These are phyloP conservation scores for Candida sonorensis DNA, from an alignment of 805 yeast genomes.

Conservation along the genomic window DNA sequence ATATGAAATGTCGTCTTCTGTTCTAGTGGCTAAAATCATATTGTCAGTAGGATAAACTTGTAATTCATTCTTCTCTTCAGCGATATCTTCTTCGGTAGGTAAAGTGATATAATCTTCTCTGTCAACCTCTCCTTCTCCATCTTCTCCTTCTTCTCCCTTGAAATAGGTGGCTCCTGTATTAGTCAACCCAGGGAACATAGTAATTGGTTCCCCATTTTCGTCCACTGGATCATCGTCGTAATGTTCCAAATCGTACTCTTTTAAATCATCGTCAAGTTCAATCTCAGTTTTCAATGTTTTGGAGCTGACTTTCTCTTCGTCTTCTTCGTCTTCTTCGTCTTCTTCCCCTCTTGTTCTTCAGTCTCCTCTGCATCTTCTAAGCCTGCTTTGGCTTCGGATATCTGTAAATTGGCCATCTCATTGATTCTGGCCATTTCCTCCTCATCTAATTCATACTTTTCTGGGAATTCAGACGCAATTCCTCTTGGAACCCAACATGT, in stretches of 20 bases:
- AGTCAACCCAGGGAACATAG: slow-evolving; percentile 68
- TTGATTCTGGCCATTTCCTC: slow-evolving; percentile 89
- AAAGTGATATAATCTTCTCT: slow-evolving; percentile 58
- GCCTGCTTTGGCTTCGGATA: slow-evolving; percentile 68
- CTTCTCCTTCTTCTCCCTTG: slow-evolving; percentile 32
- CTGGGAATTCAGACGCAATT: slow-evolving; percentile 87
- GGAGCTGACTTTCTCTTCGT: slow-evolving; percentile 4
- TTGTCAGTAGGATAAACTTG: slow-evolving; percentile 89
- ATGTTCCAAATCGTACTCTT: slow-evolving; percentile 80
- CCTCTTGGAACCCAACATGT: slow-evolving; percentile 97
- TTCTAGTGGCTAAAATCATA: slow-evolving; percentile 82
- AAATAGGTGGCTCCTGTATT: slow-evolving; percentile 53
- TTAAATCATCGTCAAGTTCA: slow-evolving; percentile 76
- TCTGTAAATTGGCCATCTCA: slow-evolving; percentile 74
- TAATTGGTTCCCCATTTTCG: slow-evolving; percentile 47
- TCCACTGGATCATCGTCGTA: slow-evolving; percentile 65
- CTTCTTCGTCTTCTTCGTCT: slow-evolving; percentile 8
- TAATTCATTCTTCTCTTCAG: slow-evolving; percentile 76
- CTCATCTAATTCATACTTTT: slow-evolving; percentile 79
- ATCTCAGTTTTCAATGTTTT: slow-evolving; percentile 39
- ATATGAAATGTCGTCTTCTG: slow-evolving; percentile 91
- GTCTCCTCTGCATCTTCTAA: slow-evolving; percentile 40
- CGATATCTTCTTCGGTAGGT: slow-evolving; percentile 54
- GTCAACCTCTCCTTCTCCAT: slow-evolving; percentile 19
- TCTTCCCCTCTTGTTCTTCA: slow-evolving; percentile 22